phyloP scores from a whole-genome alignment of 1,284 basidiomycete species.

The Chiua sp. region DNA sequence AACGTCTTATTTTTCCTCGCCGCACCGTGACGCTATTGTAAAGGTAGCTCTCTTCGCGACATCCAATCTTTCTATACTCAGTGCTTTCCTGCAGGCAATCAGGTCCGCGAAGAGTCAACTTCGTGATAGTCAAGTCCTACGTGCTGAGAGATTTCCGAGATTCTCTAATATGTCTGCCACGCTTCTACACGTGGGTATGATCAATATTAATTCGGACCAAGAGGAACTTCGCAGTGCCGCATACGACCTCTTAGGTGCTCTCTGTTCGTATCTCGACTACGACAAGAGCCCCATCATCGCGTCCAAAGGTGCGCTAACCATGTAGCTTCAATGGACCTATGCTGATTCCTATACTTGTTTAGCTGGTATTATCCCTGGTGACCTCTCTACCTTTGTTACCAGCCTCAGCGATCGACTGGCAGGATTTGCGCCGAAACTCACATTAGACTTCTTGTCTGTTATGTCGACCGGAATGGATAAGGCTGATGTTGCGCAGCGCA shows the following conservation, averaged over 20 bases:
- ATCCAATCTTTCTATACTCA: not conserved
- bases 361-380: slow-evolving; percentile 80
- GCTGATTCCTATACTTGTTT: slow-evolving; percentile 16
- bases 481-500: slow-evolving; percentile 55
- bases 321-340: not conserved
- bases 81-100: slow-evolving; percentile 55
- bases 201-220: slow-evolving; percentile 75
- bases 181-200: slow-evolving; percentile 80
- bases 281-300: slow-evolving; percentile 72
- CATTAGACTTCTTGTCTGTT: slow-evolving; percentile 87
- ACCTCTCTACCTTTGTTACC: slow-evolving; percentile 66
- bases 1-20: slow-evolving; percentile 73
- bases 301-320: slow-evolving; percentile 60
- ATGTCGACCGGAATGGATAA: slow-evolving; percentile 72
- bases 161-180: slow-evolving; percentile 86
- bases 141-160: slow-evolving; percentile 73
- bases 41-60: slow-evolving; percentile 53
- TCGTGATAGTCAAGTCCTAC: slow-evolving; percentile 58
- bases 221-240: slow-evolving; percentile 80
- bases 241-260: slow-evolving; percentile 78
- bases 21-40: slow-evolving; percentile 73
- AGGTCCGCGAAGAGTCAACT: slow-evolving; percentile 72
- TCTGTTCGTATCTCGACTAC: slow-evolving; percentile 80
- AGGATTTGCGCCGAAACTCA: slow-evolving; percentile 76
- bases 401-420: slow-evolving; percentile 78